A percentile compares a stretch with the other conserved stretches of the same genome.
Evolutionary conservation across 1,284 basidiomycete species (phyloP).

Genomic region (Tilletia setariae): DNA sequence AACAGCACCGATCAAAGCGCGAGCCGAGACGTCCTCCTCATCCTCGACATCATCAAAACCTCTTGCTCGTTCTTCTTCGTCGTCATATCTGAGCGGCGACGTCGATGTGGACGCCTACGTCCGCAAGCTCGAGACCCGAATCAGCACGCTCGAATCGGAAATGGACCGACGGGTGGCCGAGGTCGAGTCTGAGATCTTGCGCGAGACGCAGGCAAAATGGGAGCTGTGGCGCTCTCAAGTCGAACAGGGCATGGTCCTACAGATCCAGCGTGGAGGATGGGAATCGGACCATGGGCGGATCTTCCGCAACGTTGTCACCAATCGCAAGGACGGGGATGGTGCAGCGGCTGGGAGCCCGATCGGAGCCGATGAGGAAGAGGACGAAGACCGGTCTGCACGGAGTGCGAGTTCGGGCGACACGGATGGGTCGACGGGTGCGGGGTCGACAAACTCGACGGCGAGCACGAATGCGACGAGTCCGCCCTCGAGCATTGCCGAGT

Average conservation of each 20-base stretch:
- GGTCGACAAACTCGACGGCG: background rate
- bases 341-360: background rate
- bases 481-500: conserved; percentile 7
- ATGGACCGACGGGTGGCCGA: conserved; percentile 15
- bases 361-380: background rate
- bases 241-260: background rate
- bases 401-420: background rate
- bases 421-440: background rate
- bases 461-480: conserved; percentile 2
- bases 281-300: conserved; percentile 7
- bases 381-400: conserved; percentile 8
- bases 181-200: conserved; percentile 14
- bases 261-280: conserved; percentile 1
- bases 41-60: background rate
- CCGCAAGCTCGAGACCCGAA: conserved; percentile 1
- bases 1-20: background rate
- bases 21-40: background rate
- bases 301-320: conserved; percentile 2
- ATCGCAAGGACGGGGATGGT: background rate
- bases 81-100: background rate
- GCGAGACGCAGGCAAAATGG: conserved; percentile 14
- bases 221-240: conserved; percentile 9
- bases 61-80: background rate
- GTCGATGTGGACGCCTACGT: conserved; percentile 8
- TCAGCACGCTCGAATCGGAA: conserved; percentile 5